Conservation (phyloP, 352 stramenopile species). For the Phytophthora tentaculata region DNA sequence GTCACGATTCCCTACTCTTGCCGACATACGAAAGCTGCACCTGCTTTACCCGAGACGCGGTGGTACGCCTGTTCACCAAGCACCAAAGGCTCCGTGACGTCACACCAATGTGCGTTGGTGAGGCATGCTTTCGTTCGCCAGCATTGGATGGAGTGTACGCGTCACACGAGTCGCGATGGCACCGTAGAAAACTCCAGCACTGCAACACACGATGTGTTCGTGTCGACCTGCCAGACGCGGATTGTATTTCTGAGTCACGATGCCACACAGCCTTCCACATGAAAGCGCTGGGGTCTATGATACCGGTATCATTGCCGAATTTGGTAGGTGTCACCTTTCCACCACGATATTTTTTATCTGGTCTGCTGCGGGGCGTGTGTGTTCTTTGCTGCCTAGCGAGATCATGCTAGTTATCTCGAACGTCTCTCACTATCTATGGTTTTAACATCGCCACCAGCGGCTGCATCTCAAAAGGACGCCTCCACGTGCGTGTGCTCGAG, state of each 20-base stretch:
- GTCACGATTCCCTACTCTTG: constrained; percentile 18
- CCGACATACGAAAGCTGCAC: constrained; percentile 5
- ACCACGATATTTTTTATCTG: constrained; percentile 14
- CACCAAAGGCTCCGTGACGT: constrained; percentile 30
- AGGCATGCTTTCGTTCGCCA: not conserved
- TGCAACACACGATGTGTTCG: constrained; percentile 21
- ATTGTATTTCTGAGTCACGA: not conserved
- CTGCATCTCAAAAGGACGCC: not conserved
- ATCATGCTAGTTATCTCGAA: too few relatives aligned
- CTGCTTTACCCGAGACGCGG: not conserved
- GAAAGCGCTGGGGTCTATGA: not conserved
- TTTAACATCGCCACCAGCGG: too few relatives aligned
- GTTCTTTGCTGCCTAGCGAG: constrained; percentile 1
- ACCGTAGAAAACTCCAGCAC: constrained; percentile 24
- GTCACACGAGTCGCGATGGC: constrained; percentile 19
- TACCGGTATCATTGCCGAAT: too few relatives aligned
- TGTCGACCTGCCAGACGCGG: constrained; percentile 11
- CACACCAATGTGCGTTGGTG: constrained; percentile 16
- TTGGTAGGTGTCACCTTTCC: constrained; percentile 6
- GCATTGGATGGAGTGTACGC: constrained; percentile 25
- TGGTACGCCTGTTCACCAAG: constrained; percentile 32
- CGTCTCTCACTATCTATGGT: too few relatives aligned
- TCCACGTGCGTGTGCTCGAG: not conserved
- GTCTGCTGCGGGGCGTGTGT: constrained; percentile 2
- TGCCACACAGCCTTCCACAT: too few relatives aligned